These are phyloP conservation scores for Asclepias syriaca DNA, from an alignment of 257 asterid species.

Conservation along the genomic window DNA sequence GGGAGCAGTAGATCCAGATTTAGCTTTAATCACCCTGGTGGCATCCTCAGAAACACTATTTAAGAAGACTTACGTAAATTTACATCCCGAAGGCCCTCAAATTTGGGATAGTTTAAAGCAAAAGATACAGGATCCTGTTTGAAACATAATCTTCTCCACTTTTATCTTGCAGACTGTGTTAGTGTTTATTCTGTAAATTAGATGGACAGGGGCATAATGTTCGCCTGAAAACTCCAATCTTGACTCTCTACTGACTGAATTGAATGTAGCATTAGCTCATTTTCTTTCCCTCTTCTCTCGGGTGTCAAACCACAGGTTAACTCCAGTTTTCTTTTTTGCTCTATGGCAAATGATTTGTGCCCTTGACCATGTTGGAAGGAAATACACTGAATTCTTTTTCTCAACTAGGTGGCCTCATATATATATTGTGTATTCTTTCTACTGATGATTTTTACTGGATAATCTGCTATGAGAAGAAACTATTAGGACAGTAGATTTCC, in stretches of 20 bases:
- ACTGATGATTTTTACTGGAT: no score
- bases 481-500: no score
- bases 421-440: no score
- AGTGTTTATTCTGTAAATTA: neutral
- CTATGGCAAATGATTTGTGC: neutral
- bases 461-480: no score
- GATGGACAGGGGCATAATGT: slow-evolving; percentile 3
- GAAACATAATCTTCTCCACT: slow-evolving; percentile 3
- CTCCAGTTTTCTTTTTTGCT: neutral
- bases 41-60: slow-evolving; percentile 45
- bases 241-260: neutral
- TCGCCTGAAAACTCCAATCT: slow-evolving; percentile 1
- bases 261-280: neutral
- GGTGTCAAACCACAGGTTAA: slow-evolving; percentile 4
- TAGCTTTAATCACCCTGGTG: slow-evolving; percentile 64
- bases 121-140: slow-evolving; percentile 20
- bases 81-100: slow-evolving; percentile 52
- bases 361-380: neutral
- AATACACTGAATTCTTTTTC: neutral
- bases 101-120: slow-evolving; percentile 53
- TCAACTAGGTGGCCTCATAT: neutral
- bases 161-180: slow-evolving; percentile 3
- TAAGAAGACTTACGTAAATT: slow-evolving; percentile 38
- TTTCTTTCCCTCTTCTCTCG: neutral
- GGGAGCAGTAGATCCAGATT: slow-evolving; percentile 32